Evolutionary conservation across 768 basidiomycete genomes (phyloP), one percentile per base, ranked within the genome.

Genomic region (Collybiopsis confluens): DNA sequence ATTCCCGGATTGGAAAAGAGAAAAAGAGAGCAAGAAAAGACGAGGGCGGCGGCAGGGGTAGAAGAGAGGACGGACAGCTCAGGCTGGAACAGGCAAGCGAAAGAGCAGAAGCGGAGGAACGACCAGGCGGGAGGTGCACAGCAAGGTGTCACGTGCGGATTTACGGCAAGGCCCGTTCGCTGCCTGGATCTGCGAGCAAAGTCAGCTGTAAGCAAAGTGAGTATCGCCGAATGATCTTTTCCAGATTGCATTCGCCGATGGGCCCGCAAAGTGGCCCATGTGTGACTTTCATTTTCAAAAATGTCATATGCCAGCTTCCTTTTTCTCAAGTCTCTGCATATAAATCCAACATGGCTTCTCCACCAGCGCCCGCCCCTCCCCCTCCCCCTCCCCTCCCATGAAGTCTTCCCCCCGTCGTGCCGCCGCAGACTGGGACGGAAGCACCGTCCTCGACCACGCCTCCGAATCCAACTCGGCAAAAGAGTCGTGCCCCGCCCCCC

Each of bases 261-360:
- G 37, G 30, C 35, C 21, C 30, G 35, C 30, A 21, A 23, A 48
- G 11, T 5, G 27, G 16, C 33, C n/a, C n/a, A n/a, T 48, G 47
- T 48, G 47, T 48, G 47, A 48, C 27, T 46, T 46, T 46, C 45
- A 46, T 46, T 46, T 30, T 33, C 13, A 33, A 13, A 15, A 30
- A 27, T 46, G 33, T 46, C 45, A 46, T 46, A 26, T 18, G 33
- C 20, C 23, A 20, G 47, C 47, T 48, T 48, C 47, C 35, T 48
- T 47, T 37, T 30, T 48, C 47, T 37, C 33, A 38, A 37, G 21
- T 21, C 21, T 36, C 35, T 36, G 37, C 37, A 48, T 35, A 21
- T 13, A 30, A 20, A 21, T 24, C 24, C 15, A 21, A 21, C 47
- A 48, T 48, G 47, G 35, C 47, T 48, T 37, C 47, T 48, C 20